A percentile compares a stretch with the other conserved stretches of the same genome.
Conservation (phyloP, 2,329 filamentous ascomycete genomes). For the Paracoccidioides lutzii region DNA sequence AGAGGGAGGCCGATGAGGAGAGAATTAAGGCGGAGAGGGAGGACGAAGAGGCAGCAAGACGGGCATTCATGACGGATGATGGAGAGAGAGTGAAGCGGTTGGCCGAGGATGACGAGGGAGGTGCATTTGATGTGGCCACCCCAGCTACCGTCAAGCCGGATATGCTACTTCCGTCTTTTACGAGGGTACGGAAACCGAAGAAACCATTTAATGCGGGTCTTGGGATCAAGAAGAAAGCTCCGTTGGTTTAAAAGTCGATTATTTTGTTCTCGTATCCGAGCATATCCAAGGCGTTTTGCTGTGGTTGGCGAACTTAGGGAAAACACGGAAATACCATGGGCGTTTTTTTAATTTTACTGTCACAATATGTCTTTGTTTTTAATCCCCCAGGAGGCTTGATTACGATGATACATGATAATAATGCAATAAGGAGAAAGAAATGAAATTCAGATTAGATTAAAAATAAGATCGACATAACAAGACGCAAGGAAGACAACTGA, state of each 20-base stretch:
- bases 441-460: slow-evolving; percentile 2
- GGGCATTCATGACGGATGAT: slow-evolving; percentile 58
- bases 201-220: slow-evolving; percentile 63
- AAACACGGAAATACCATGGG: background rate
- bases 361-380: background rate
- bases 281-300: background rate
- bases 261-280: background rate
- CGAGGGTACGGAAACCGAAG: slow-evolving; percentile 71
- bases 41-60: slow-evolving; percentile 66
- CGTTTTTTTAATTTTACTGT: background rate
- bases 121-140: slow-evolving; percentile 12
- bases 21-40: slow-evolving; percentile 57
- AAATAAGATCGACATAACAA: slow-evolving; percentile 9
- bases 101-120: slow-evolving; percentile 36
- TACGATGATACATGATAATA: background rate
- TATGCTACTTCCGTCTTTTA: slow-evolving; percentile 52
- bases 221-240: slow-evolving; percentile 76
- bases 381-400: slow-evolving; percentile 16
- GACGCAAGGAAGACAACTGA: slow-evolving; percentile 4
- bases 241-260: slow-evolving; percentile 35
- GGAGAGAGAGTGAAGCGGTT: slow-evolving; percentile 41
- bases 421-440: background rate
- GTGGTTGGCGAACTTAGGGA: background rate
- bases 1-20: slow-evolving; percentile 76
- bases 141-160: slow-evolving; percentile 23